Evolutionary conservation across 371 early-diverging fungal genomes (phyloP), one percentile per base, ranked within the genome.

Genomic region (Rhizomucor miehei): DNA sequence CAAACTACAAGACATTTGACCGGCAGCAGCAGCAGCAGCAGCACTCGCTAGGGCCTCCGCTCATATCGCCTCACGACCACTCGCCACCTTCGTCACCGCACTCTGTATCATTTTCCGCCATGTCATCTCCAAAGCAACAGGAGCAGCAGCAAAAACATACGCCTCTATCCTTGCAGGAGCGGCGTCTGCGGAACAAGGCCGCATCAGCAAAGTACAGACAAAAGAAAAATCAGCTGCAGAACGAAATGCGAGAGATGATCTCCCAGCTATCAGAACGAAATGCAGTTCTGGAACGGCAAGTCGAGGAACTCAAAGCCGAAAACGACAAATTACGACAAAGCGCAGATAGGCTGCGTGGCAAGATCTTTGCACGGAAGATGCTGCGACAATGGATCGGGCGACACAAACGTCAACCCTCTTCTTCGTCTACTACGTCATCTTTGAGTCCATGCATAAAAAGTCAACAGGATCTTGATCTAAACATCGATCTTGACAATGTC

Each of bases 181-280:
- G 82, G 13, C 75, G 85, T 0, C 63, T 78, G 39, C 70, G 83
- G 41, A 85, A 85, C 63, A 85, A 85, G 53, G 76, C 82, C 0
- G 85, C 85, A 1, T 82, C 82, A 0, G 85, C 85, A 2, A 85
- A 85, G 54, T 85, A 85, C 53, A 69, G 85, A 6, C 80, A 79
- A 54, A 85, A 85, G 56, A 85, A 85, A 54, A 83, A 81, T 37
- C 69, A 73, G 43, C 82, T 81, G 43, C 81, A 81, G 29, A 70
- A 73, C 19, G 85, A 85, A 52, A 85, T 85, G 85, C 58, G 73
- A 25, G 45, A 66, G 2, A 77, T 71, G 68, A 85, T 85, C 48
- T 51, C 60, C 3, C 44, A 46, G 5, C 56, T 84, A 11, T 70
- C 76, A n/a, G 77, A 81, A 35, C 73, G 82, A 51, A 80, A 80